Percentiles rank a stretch among this genome's conserved stretches.
Evolutionary conservation across 495 filamentous ascomycete genomes (phyloP).

Genomic region (Penicillium diatomitis): DNA sequence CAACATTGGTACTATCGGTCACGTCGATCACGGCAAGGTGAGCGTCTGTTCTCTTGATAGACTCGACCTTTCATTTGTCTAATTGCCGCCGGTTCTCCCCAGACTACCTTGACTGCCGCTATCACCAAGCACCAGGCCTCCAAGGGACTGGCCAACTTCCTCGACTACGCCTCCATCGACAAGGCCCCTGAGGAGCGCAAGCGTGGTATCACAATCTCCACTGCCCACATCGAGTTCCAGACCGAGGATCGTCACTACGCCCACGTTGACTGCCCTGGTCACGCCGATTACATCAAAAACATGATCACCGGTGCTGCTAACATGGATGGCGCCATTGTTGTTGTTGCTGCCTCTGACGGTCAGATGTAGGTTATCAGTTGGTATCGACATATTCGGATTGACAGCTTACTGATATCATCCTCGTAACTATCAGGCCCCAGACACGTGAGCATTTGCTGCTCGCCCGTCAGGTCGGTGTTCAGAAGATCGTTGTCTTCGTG

Average conservation of each 20-base stretch:
- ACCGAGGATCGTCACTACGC: constrained; percentile 91
- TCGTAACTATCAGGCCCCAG: constrained; percentile 57
- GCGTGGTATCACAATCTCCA: constrained; percentile 99
- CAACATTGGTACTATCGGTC: constrained; percentile 97
- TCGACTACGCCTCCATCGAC: constrained; percentile 95
- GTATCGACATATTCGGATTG: background rate
- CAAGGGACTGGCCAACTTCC: constrained; percentile 86
- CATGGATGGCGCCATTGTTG: constrained; percentile 98
- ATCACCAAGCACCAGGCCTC: constrained; percentile 95
- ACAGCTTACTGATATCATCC: background rate
- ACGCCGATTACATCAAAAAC: constrained; percentile 99
- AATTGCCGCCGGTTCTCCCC: constrained; percentile 10
- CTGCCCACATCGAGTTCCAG: constrained; percentile 95
- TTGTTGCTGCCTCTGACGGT: constrained; percentile 95
- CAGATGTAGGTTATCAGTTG: constrained; percentile 58
- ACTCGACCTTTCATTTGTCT: constrained; percentile 15
- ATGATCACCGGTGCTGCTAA: constrained; percentile 97
- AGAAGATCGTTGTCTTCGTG: constrained; percentile 97
- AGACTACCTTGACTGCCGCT: constrained; percentile 96
- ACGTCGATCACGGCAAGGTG: constrained; percentile 99
- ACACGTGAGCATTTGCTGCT: constrained; percentile 97
- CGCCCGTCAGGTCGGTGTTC: constrained; percentile 94
- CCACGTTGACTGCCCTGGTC: constrained; percentile 98
- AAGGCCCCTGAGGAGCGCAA: constrained; percentile 98
- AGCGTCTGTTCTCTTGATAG: constrained; percentile 14